Conservation (phyloP, 2,329 filamentous ascomycete species). For the Davidsoniella eucalypti region DNA sequence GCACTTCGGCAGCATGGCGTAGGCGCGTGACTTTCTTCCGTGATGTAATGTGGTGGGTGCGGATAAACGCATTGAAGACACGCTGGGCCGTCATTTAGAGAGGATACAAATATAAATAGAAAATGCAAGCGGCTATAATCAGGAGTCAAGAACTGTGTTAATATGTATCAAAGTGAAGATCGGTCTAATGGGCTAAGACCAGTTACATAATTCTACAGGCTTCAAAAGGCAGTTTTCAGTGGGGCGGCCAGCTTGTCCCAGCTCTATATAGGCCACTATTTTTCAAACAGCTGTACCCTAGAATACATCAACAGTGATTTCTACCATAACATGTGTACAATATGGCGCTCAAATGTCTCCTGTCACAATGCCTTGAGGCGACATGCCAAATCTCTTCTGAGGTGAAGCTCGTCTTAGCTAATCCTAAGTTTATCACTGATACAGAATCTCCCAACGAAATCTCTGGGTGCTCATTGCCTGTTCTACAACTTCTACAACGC, state of each 20-base stretch:
- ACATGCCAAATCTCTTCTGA: neutral
- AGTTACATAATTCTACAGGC: no score
- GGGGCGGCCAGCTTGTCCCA: no score
- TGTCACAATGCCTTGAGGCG: neutral
- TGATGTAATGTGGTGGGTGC: slow-evolving; percentile 68
- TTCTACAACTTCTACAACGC: slow-evolving; percentile 8
- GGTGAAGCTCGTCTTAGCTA: no score
- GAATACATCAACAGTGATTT: no score
- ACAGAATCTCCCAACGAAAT: slow-evolving; percentile 3
- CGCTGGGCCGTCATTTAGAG: neutral
- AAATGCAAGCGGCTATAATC: neutral
- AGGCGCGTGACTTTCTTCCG: slow-evolving; percentile 51
- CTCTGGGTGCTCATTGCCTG: slow-evolving; percentile 6
- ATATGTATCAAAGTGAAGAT: no score
- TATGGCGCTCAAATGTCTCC: neutral
- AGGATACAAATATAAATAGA: neutral
- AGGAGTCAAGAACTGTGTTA: no score
- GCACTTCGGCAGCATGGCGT: slow-evolving; percentile 42
- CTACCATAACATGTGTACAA: neutral
- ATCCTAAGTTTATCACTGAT: neutral
- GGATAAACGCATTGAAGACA: slow-evolving; percentile 41
- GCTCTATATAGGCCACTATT: no score
- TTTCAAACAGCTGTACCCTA: no score
- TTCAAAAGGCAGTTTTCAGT: no score
- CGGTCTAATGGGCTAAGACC: no score